These are phyloP conservation scores for Amanita rubescens DNA, from an alignment of 768 basidiomycete genomes.

Conservation along the genomic window DNA sequence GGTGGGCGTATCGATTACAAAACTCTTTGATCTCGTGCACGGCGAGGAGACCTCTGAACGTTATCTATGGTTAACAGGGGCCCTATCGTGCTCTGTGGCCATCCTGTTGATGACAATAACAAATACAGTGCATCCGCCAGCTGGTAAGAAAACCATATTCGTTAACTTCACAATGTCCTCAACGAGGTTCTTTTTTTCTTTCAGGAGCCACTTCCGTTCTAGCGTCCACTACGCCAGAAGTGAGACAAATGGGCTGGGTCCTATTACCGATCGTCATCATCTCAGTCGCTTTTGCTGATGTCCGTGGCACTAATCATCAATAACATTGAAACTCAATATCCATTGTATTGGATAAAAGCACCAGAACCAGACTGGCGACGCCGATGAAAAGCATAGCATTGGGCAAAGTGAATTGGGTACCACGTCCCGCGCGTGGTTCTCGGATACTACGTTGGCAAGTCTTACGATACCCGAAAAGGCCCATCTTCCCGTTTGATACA, in stretches of 20 bases:
- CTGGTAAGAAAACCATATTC: conserved; percentile 24
- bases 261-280: conserved; percentile 46
- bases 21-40: conserved; percentile 40
- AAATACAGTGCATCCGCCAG: conserved; percentile 46
- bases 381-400: background rate
- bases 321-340: conserved; percentile 45
- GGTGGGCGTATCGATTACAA: conserved; percentile 43
- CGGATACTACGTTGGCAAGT: background rate
- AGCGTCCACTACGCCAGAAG: conserved; percentile 33
- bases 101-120: conserved; percentile 48
- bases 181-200: background rate
- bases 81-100: conserved; percentile 33
- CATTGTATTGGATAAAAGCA: conserved; percentile 36
- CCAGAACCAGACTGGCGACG: conserved; percentile 9
- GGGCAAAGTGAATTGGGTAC: background rate
- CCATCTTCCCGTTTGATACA: background rate
- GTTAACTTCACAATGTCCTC: background rate
- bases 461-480: background rate
- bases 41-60: conserved; percentile 31
- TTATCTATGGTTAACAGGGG: conserved; percentile 43
- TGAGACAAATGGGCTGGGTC: conserved; percentile 43
- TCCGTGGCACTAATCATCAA: conserved; percentile 39
- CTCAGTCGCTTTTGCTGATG: conserved; percentile 35
- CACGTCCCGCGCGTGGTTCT: background rate
- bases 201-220: conserved; percentile 48